These are phyloP conservation scores for Amoeboaphelidium occidentale DNA, from an alignment of 371 early-diverging fungal species.

Conservation along the genomic window DNA sequence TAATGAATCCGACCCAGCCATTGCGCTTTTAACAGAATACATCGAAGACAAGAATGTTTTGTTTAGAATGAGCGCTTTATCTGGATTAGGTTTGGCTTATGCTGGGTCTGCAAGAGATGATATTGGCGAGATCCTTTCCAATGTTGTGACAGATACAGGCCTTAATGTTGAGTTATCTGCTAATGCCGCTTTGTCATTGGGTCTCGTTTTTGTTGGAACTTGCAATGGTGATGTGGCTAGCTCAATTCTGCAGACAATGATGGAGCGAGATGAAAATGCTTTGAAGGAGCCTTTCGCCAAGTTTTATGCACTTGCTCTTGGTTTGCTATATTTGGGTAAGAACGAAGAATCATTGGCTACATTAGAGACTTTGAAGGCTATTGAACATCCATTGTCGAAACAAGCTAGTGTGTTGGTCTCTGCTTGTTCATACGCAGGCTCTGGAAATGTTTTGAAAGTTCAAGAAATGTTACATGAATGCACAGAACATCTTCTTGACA, in stretches of 20 bases:
- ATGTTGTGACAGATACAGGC: slow-evolving; percentile 55
- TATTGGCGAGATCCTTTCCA: slow-evolving; percentile 49
- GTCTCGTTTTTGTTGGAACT: slow-evolving; percentile 70
- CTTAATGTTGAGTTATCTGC: slow-evolving; percentile 68
- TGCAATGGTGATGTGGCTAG: slow-evolving; percentile 76
- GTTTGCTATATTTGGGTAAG: slow-evolving; percentile 50
- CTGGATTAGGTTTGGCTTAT: slow-evolving; percentile 76
- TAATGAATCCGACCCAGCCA: slow-evolving; percentile 74
- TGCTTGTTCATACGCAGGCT: slow-evolving; percentile 58
- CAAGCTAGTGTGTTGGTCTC: slow-evolving; percentile 66
- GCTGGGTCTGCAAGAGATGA: slow-evolving; percentile 73
- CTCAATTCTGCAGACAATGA: slow-evolving; percentile 76
- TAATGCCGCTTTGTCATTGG: slow-evolving; percentile 69
- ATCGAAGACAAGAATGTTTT: slow-evolving; percentile 25
- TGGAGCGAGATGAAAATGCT: slow-evolving; percentile 65
- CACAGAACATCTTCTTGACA: slow-evolving; percentile 75
- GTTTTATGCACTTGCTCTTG: slow-evolving; percentile 79
- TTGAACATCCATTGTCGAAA: slow-evolving; percentile 71
- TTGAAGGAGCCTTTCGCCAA: slow-evolving; percentile 55
- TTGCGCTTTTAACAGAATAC: slow-evolving; percentile 67
- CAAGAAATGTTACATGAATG: slow-evolving; percentile 85
- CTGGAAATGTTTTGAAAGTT: slow-evolving; percentile 86
- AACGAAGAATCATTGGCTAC: slow-evolving; percentile 74
- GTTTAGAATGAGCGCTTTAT: slow-evolving; percentile 15
- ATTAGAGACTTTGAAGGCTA: slow-evolving; percentile 75